Evolutionary conservation across 2,329 filamentous ascomycete genomes (phyloP).

Genomic region (Talaromyces sp.): DNA sequence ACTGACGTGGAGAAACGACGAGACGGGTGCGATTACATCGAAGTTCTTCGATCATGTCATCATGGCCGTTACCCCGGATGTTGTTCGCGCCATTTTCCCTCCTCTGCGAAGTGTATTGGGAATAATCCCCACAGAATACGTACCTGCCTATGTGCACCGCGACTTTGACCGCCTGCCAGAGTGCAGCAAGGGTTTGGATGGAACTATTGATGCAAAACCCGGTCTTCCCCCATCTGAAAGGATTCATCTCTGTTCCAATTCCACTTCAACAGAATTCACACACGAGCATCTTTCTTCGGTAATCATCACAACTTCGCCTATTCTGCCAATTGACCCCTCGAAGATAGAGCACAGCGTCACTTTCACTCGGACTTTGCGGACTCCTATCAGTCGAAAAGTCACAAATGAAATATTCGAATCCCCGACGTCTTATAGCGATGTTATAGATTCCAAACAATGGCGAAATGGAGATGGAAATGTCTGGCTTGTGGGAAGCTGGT

Average conservation of each 20-base stretch:
- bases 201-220: background rate
- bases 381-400: conserved; percentile 49
- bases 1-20: conserved; percentile 21
- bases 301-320: conserved; percentile 57
- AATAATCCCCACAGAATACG: conserved; percentile 52
- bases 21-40: conserved; percentile 17
- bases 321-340: conserved; percentile 42
- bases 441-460: conserved; percentile 40
- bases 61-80: conserved; percentile 59
- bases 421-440: background rate
- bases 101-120: conserved; percentile 44
- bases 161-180: conserved; percentile 16
- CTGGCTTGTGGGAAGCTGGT: conserved; percentile 63
- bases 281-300: conserved; percentile 56
- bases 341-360: conserved; percentile 49
- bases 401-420: conserved; percentile 51
- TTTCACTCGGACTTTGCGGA: conserved; percentile 59
- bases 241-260: conserved; percentile 34
- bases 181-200: background rate
- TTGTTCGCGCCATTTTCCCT: conserved; percentile 53
- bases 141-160: conserved; percentile 53
- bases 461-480: conserved; percentile 58
- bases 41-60: conserved; percentile 56
- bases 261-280: conserved; percentile 53
- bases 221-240: conserved; percentile 31